Evolutionary conservation across 495 filamentous ascomycete genomes (phyloP).

Genomic region (Lasiosphaeria hispida): DNA sequence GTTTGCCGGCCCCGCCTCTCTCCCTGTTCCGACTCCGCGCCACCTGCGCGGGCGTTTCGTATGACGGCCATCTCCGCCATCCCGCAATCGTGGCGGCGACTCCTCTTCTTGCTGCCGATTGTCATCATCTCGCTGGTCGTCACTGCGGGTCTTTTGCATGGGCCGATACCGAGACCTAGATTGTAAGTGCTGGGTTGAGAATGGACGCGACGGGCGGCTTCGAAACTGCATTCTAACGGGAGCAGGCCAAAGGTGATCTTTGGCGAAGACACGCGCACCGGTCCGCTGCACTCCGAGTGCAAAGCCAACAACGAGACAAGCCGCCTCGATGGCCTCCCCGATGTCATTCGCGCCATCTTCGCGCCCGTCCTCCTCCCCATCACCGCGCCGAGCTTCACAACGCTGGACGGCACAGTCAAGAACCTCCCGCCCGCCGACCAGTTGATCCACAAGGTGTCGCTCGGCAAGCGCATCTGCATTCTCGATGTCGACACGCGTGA

Average conservation of each 20-base stretch:
- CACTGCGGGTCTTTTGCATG: slow-evolving; percentile 20
- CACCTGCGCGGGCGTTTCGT: slow-evolving; percentile 2
- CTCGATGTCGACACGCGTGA: slow-evolving; percentile 42
- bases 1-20: not conserved
- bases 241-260: slow-evolving; percentile 25
- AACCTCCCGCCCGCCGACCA: slow-evolving; percentile 21
- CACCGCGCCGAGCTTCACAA: slow-evolving; percentile 23
- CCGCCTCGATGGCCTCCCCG: slow-evolving; percentile 19
- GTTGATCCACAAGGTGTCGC: slow-evolving; percentile 23
- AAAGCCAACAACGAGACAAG: not conserved
- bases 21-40: not conserved
- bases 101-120: slow-evolving; percentile 19
- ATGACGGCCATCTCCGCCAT: slow-evolving; percentile 23
- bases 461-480: slow-evolving; percentile 38
- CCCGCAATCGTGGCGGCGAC: slow-evolving; percentile 27
- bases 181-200: slow-evolving; percentile 19
- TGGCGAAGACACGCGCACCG: not conserved
- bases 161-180: slow-evolving; percentile 18
- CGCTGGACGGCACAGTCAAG: slow-evolving; percentile 25
- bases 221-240: not conserved
- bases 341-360: slow-evolving; percentile 27
- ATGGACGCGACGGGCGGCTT: no score
- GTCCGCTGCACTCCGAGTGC: slow-evolving; percentile 4
- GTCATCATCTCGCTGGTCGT: slow-evolving; percentile 17
- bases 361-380: slow-evolving; percentile 26